Conservation (phyloP, 257 asterid species). For the Cordia subcordata region DNA sequence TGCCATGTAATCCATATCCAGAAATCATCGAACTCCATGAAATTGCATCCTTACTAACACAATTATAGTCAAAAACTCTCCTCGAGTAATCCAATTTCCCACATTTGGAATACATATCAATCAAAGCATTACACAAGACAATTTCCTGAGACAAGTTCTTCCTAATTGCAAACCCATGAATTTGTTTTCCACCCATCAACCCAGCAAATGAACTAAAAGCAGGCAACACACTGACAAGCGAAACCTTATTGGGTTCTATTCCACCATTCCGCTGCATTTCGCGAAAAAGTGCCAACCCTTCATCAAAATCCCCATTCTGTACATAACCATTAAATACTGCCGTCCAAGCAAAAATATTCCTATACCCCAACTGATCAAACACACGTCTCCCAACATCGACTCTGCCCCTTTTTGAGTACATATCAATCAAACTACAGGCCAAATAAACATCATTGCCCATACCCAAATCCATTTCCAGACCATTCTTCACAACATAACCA, state of each 20-base stretch:
- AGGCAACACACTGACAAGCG: conserved; percentile 51
- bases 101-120: conserved; percentile 51
- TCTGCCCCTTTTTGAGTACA: conserved; percentile 44
- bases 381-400: conserved; percentile 42
- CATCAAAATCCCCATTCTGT: conserved; percentile 30
- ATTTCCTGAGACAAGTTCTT: conserved; percentile 32
- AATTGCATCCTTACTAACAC: conserved; percentile 42
- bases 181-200: conserved; percentile 56
- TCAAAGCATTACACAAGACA: conserved; percentile 50
- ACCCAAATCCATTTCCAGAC: conserved; percentile 25
- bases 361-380: conserved; percentile 34
- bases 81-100: conserved; percentile 50
- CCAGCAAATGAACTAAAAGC: conserved; percentile 47
- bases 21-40: conserved; percentile 66
- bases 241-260: conserved; percentile 53
- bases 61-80: conserved; percentile 39
- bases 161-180: conserved; percentile 58
- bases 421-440: conserved; percentile 64
- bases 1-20: conserved; percentile 60
- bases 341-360: conserved; percentile 61
- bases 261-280: conserved; percentile 41
- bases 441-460: conserved; percentile 42
- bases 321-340: conserved; percentile 60
- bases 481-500: conserved; percentile 37
- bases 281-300: conserved; percentile 47